Evolutionary conservation across 140 eudicot species (phyloP), one percentile per base, ranked within the genome.

Genomic region (Cichorium intybus): DNA sequence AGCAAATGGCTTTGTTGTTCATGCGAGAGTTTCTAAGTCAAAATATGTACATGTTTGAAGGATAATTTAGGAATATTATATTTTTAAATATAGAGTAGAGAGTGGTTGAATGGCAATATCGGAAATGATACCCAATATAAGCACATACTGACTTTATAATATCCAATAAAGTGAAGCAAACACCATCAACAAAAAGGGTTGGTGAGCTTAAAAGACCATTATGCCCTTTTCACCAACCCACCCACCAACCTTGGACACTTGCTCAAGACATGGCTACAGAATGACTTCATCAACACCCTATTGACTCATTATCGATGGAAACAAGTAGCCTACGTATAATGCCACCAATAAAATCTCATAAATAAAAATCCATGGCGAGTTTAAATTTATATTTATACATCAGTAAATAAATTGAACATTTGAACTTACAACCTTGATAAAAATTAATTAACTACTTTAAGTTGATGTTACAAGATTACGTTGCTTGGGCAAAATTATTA

Each of bases 221-320:
- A 1, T 62, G 22, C 71, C 77, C 64, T 62, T 62, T 72, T 41
- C 77, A 72, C 71, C 71, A 72, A 62, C 71, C 64, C 57, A 52
- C 49, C 12, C 56, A 65, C 71, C 71, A 65, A 65, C 60, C 51
- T 2, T 31, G 10, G 60, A 18, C 52, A 21, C 23, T 22, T 0
- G 20, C 66, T 15, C 34, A 16, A 47, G 15, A 22, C 34, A 55
- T 39, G 66, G 56, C 66, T 14, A 69, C 66, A 53, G 15, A 63
- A 55, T 41, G 59, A 72, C 66, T 15, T 17, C 65, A 41, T 72
- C 27, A 21, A n/a, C 7, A 63, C 46, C 3, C 17, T 16, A 39
- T 39, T 3, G 46, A 39, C 46, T 39, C 11, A 39, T 39, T 39
- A 39, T n/a, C n/a, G n/a, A n/a, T n/a, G n/a, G n/a, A n/a, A n/a